Evolutionary conservation across 352 stramenopile genomes (phyloP), one percentile per base, ranked within the genome.

Genomic region (Globisporangium paddicum): DNA sequence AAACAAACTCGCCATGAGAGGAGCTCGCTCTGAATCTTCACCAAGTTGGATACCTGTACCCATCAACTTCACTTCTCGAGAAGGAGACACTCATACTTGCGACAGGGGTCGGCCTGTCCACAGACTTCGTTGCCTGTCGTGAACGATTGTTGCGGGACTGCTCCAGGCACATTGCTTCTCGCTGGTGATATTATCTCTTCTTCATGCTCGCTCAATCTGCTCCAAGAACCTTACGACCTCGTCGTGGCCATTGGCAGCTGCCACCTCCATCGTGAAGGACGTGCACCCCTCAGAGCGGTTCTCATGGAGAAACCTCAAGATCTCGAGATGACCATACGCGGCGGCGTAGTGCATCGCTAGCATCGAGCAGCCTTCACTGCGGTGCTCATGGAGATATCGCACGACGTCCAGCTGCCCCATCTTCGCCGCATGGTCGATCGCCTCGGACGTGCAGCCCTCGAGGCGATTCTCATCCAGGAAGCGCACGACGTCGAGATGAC

Each of bases 271-370:
- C 26, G 46, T 53, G n/a, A 53, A 53, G 5, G 46, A 53, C 13
- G 46, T 38, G 18, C 18, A 53, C 14, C 46, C 46, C 46, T 53
- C 46, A 9, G 46, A 38, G 14, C 46, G 46, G 8, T 37, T 30
- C 46, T 38, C 26, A 8, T 38, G 46, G 1, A 52, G 46, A 38
- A 38, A 52, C 26, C 25, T 14, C 6, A 52, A 16, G 19, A 38
- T 38, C 46, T 19, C 46, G 7, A 52, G 46, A 14, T 26, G 46
- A 8, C 46, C 46, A 8, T 14, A 23, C 9, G 32, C 46, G 32
- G 46, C 46, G 14, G 46, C 46, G 46, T 52, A 52, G 46, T 52
- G 46, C 46, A 52, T 52, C 46, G 46, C 46, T 9, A 52, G 26
- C 26, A 37, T 21, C 16, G 46, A 52, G 26, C 46, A 52, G 7